A percentile compares a stretch with the other conserved stretches of the same genome.
Evolutionary conservation across 2,329 filamentous ascomycete species (phyloP).

Genomic region (Colletotrichum truncatum): DNA sequence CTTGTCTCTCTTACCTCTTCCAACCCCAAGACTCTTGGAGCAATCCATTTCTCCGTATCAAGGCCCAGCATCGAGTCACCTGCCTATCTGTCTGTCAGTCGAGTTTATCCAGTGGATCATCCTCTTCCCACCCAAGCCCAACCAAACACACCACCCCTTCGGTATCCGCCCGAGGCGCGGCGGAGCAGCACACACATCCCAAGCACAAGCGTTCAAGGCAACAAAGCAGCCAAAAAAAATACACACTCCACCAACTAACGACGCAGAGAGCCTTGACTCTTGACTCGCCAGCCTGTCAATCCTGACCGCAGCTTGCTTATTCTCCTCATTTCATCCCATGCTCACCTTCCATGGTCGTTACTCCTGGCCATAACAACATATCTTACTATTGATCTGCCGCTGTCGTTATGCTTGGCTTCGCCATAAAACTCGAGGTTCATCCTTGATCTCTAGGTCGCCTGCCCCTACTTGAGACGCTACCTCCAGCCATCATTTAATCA

Average conservation of each 20-base stretch:
- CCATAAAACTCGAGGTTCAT: constrained; percentile 22
- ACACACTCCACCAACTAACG: not conserved
- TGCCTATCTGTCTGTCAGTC: not conserved
- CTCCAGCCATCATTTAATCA: constrained; percentile 15
- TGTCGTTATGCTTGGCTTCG: not conserved
- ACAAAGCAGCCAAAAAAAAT: not conserved
- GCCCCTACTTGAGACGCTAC: constrained; percentile 21
- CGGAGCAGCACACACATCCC: too few relatives aligned
- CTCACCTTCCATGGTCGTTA: not conserved
- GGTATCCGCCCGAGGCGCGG: constrained; percentile 27
- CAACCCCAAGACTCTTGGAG: not conserved
- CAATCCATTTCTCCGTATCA: not conserved
- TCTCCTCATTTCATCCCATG: constrained; percentile 12
- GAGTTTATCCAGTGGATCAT: not conserved
- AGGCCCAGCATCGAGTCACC: constrained; percentile 1
- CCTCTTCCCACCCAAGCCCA: not conserved
- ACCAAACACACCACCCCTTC: not conserved
- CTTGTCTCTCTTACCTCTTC: not conserved
- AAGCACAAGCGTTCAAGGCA: too few relatives aligned
- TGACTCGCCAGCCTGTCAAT: constrained; percentile 15
- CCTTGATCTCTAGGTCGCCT: constrained; percentile 21
- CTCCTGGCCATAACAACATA: not conserved
- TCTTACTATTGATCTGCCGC: not conserved
- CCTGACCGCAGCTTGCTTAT: not conserved
- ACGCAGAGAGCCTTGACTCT: not conserved